These are phyloP conservation scores for Russula abietina DNA, from an alignment of 768 basidiomycete species.

Conservation along the genomic window DNA sequence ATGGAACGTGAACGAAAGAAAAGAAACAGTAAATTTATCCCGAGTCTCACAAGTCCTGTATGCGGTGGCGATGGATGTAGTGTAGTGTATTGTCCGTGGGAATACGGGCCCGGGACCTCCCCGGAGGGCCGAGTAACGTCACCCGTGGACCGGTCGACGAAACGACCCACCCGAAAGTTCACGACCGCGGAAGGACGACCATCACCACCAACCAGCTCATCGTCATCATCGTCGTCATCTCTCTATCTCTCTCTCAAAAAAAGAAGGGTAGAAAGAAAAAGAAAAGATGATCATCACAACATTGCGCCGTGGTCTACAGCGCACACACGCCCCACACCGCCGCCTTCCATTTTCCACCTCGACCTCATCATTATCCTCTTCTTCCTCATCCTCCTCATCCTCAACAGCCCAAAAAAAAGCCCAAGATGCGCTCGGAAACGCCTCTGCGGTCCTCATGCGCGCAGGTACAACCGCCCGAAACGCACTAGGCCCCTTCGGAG, in stretches of 20 bases:
- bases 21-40: neutral
- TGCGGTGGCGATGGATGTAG: too few relatives aligned
- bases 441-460: conserved; percentile 52
- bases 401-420: conserved; percentile 63
- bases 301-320: conserved; percentile 4
- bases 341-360: neutral
- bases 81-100: too few relatives aligned
- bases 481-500: conserved; percentile 43
- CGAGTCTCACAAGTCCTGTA: too few relatives aligned
- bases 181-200: neutral
- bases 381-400: neutral
- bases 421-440: conserved; percentile 55
- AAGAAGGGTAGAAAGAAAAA: neutral
- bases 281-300: conserved; percentile 3
- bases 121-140: neutral
- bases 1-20: neutral
- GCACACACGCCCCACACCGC: conserved; percentile 11
- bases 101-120: neutral
- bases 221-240: neutral
- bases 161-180: neutral
- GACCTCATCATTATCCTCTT: neutral
- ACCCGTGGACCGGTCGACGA: neutral
- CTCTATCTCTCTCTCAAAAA: neutral
- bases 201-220: neutral
- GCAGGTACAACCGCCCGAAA: conserved; percentile 47